These are phyloP conservation scores for Nakaseomyces sp. DNA, from an alignment of 1,139 yeast species.

Conservation along the genomic window DNA sequence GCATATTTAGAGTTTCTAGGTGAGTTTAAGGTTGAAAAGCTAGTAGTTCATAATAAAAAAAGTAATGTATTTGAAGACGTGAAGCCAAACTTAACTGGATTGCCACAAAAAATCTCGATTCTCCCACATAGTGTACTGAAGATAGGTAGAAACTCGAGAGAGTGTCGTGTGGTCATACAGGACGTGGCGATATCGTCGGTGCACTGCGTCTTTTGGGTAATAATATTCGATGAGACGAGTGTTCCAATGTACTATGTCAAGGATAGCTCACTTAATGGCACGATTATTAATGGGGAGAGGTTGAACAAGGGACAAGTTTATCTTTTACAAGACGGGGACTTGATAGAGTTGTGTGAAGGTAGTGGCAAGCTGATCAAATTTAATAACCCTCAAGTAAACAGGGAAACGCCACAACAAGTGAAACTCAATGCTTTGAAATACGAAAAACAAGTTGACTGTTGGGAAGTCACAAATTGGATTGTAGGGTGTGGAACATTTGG, in stretches of 20 bases:
- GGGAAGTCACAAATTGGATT: constrained; percentile 38
- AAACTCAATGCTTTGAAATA: constrained; percentile 11
- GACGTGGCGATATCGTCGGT: constrained; percentile 36
- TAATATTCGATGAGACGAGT: constrained; percentile 42
- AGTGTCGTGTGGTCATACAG: constrained; percentile 27
- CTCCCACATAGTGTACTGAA: constrained; percentile 22
- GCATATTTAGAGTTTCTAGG: background rate
- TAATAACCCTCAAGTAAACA: background rate
- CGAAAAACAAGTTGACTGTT: constrained; percentile 28
- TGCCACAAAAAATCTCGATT: constrained; percentile 7
- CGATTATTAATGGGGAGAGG: constrained; percentile 36
- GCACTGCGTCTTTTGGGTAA: constrained; percentile 44
- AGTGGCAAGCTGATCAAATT: constrained; percentile 8
- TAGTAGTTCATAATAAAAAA: background rate
- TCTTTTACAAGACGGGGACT: constrained; percentile 40
- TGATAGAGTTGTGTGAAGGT: constrained; percentile 35
- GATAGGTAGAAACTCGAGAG: constrained; percentile 32
- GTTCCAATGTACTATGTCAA: constrained; percentile 45
- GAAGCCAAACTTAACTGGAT: background rate
- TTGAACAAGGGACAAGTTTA: constrained; percentile 33
- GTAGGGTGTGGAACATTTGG: constrained; percentile 61
- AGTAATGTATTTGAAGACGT: background rate
- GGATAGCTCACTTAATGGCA: constrained; percentile 50
- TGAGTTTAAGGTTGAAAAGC: background rate
- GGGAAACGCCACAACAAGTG: background rate